phyloP scores from a whole-genome alignment of 345 rosid species.

The Linum tenue region DNA sequence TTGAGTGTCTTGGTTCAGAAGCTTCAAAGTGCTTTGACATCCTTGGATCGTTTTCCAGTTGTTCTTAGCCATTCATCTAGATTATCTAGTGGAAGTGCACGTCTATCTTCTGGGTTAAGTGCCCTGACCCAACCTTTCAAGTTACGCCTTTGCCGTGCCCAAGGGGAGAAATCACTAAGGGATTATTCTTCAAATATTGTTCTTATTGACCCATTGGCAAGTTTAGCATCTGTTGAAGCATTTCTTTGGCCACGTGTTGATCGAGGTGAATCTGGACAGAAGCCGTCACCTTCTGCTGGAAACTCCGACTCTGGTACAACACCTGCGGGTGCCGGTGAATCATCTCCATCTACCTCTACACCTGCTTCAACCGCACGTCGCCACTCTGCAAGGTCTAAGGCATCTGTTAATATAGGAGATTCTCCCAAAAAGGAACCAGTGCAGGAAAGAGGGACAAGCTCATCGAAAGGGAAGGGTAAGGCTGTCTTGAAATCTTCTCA shows the following conservation, averaged over 20 bases:
- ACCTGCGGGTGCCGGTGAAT: conserved; percentile 60
- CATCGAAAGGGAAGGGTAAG: conserved; percentile 95
- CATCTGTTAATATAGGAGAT: conserved; percentile 75
- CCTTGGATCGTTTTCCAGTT: conserved; percentile 93
- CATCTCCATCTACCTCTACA: conserved; percentile 67
- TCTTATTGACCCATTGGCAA: conserved; percentile 93
- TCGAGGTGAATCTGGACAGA: conserved; percentile 75
- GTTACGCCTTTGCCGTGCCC: conserved; percentile 87
- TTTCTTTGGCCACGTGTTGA: conserved; percentile 98
- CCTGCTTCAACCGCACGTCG: conserved; percentile 63
- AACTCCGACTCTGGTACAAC: conserved; percentile 57
- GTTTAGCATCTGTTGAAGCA: conserved; percentile 91
- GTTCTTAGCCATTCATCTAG: conserved; percentile 89
- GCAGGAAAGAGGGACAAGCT: conserved; percentile 64
- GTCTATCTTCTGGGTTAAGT: conserved; percentile 91
- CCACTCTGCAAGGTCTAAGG: conserved; percentile 75
- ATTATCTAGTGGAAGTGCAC: conserved; percentile 80
- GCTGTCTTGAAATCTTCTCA: conserved; percentile 79
- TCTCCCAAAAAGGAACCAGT: conserved; percentile 46
- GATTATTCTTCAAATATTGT: conserved; percentile 96
- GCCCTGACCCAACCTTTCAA: conserved; percentile 93
- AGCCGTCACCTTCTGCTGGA: conserved; percentile 51
- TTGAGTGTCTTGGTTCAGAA: conserved; percentile 88
- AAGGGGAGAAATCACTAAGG: conserved; percentile 82
- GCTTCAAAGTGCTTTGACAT: conserved; percentile 92